Conservation (phyloP, 495 filamentous ascomycete species). For the Hyaloscypha finlandica region DNA sequence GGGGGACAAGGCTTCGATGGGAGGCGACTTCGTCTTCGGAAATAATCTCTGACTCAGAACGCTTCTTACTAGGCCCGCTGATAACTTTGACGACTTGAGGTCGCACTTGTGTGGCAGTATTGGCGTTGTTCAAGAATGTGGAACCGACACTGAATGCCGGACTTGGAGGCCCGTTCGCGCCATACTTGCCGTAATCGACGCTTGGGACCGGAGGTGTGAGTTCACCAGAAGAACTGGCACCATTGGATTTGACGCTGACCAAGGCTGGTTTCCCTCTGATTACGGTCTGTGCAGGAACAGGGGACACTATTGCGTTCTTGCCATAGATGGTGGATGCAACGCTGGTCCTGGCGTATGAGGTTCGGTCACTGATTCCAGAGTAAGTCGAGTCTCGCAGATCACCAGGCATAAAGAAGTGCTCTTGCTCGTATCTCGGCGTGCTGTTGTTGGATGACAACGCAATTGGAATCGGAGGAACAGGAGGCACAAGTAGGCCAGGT, state of each 20-base stretch:
- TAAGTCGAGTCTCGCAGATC: slow-evolving; percentile 89
- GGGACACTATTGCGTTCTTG: slow-evolving; percentile 79
- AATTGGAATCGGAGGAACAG: slow-evolving; percentile 88
- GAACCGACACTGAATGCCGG: slow-evolving; percentile 63
- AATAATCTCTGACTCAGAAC: slow-evolving; percentile 20
- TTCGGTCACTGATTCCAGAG: slow-evolving; percentile 67
- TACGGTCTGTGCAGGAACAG: slow-evolving; percentile 79
- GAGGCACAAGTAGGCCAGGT: slow-evolving; percentile 81
- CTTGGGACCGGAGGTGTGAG: slow-evolving; percentile 55
- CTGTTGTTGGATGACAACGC: slow-evolving; percentile 53
- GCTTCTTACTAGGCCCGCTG: slow-evolving; percentile 47
- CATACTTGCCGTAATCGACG: slow-evolving; percentile 54
- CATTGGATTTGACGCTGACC: slow-evolving; percentile 78
- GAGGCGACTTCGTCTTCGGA: slow-evolving; percentile 42
- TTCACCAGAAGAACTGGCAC: slow-evolving; percentile 46
- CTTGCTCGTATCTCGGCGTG: slow-evolving; percentile 67
- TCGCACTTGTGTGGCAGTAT: slow-evolving; percentile 51
- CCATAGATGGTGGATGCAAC: slow-evolving; percentile 93
- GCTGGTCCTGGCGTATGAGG: slow-evolving; percentile 70
- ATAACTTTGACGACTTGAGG: slow-evolving; percentile 57
- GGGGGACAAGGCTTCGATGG: slow-evolving; percentile 22
- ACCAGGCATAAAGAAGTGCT: slow-evolving; percentile 92
- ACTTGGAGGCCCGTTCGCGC: slow-evolving; percentile 42
- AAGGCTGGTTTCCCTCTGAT: slow-evolving; percentile 84
- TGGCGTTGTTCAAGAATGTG: slow-evolving; percentile 64